phyloP scores from a whole-genome alignment of 305 asterid species.

The Vinca major region DNA sequence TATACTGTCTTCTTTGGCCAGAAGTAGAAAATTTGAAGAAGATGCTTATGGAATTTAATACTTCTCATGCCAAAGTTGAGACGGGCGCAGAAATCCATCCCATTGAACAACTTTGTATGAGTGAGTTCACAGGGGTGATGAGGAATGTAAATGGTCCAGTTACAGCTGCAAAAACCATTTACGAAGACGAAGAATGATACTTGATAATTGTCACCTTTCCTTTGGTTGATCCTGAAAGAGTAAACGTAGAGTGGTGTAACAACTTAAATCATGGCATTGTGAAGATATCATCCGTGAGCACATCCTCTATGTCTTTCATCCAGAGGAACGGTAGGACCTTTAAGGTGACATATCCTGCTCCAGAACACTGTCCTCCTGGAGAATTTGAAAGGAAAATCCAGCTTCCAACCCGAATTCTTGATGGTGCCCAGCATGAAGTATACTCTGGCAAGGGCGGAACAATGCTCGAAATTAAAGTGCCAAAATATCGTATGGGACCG shows the following conservation, averaged over 20 bases:
- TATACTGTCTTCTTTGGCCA: neutral
- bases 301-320: constrained; percentile 13
- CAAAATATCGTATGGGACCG: constrained; percentile 20
- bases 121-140: constrained; percentile 20
- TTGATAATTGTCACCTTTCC: constrained; percentile 23
- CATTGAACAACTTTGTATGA: constrained; percentile 20
- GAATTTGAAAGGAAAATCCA: constrained; percentile 26
- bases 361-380: constrained; percentile 29
- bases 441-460: constrained; percentile 21
- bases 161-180: constrained; percentile 26
- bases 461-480: constrained; percentile 22
- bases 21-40: constrained; percentile 9
- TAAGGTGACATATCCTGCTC: constrained; percentile 20
- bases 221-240: constrained; percentile 20
- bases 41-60: constrained; percentile 3
- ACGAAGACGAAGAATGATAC: constrained; percentile 25
- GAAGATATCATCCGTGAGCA: constrained; percentile 23
- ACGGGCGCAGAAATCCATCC: constrained; percentile 12
- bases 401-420: constrained; percentile 22
- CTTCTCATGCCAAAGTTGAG: too few relatives aligned
- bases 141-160: constrained; percentile 23
- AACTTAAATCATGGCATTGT: constrained; percentile 19
- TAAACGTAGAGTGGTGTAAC: constrained; percentile 28
- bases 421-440: constrained; percentile 24
- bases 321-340: constrained; percentile 22